phyloP scores from a whole-genome alignment of 352 stramenopile genomes.

The Phytopythium chamaehyphon region DNA sequence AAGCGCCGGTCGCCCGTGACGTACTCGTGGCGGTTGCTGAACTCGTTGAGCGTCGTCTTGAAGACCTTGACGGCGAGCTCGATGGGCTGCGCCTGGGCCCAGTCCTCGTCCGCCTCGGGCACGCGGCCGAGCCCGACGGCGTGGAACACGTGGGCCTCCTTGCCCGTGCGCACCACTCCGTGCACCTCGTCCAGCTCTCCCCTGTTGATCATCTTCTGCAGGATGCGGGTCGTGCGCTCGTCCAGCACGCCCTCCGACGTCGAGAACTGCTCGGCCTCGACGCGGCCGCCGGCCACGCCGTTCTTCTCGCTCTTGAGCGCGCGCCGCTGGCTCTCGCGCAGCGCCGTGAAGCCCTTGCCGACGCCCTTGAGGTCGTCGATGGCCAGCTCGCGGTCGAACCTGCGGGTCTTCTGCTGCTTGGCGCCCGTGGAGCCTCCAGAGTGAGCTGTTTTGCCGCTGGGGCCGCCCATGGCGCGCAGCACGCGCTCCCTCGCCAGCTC shows the following conservation, averaged over 20 bases:
- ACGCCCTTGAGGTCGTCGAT: slow-evolving; percentile 15
- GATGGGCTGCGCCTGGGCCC: slow-evolving; percentile 14
- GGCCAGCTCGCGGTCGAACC: slow-evolving; percentile 26
- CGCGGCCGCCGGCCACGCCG: slow-evolving; percentile 34
- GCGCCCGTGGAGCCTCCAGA: slow-evolving; percentile 7
- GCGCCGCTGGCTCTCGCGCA: slow-evolving; percentile 47
- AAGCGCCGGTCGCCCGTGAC: slow-evolving; percentile 78
- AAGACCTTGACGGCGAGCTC: slow-evolving; percentile 77
- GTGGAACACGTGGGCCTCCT: slow-evolving; percentile 82
- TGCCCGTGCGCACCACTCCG: slow-evolving; percentile 74
- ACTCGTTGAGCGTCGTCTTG: slow-evolving; percentile 80
- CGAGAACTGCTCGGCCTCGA: slow-evolving; percentile 45
- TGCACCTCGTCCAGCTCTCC: slow-evolving; percentile 68
- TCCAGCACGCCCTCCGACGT: slow-evolving; percentile 80
- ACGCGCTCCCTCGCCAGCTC: neutral
- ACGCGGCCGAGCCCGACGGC: slow-evolving; percentile 46
- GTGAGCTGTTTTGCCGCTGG: neutral
- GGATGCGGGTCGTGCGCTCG: slow-evolving; percentile 56
- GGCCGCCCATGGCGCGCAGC: neutral
- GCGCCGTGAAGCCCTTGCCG: slow-evolving; percentile 47
- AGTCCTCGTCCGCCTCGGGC: slow-evolving; percentile 20
- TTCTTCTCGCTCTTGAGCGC: slow-evolving; percentile 60
- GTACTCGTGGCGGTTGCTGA: slow-evolving; percentile 79
- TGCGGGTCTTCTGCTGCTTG: slow-evolving; percentile 21
- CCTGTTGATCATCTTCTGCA: slow-evolving; percentile 74